These are phyloP conservation scores for Phaeotremella skinneri DNA, from an alignment of 768 basidiomycete species.

Conservation along the genomic window DNA sequence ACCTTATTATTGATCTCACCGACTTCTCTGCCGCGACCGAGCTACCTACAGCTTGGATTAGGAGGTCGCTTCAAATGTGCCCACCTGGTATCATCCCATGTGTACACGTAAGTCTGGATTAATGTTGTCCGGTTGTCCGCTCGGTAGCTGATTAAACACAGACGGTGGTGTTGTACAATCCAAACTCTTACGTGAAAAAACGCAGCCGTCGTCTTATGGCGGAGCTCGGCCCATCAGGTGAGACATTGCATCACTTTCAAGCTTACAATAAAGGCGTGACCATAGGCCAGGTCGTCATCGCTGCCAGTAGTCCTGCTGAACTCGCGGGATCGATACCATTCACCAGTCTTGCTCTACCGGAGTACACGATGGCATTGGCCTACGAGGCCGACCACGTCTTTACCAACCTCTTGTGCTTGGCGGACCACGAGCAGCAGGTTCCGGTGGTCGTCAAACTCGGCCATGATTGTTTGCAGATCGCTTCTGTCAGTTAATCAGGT, in stretches of 20 bases:
- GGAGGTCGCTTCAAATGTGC: conserved; percentile 31
- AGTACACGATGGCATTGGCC: conserved; percentile 40
- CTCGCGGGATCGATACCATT: conserved; percentile 40
- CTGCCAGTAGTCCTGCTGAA: conserved; percentile 37
- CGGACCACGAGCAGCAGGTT: conserved; percentile 63
- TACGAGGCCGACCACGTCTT: conserved; percentile 43
- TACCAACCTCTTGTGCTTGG: conserved; percentile 30
- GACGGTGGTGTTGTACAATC: conserved; percentile 42
- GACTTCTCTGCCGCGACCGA: conserved; percentile 35
- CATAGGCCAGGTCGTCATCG: conserved; percentile 27
- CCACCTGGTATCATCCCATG: conserved; percentile 30
- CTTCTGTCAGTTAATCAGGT: conserved; percentile 33
- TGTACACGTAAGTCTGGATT: conserved; percentile 24
- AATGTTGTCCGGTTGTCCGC: neutral
- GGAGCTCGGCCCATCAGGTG: conserved; percentile 26
- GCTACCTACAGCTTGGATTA: conserved; percentile 36
- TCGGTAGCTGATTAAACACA: conserved; percentile 11
- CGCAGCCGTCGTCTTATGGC: conserved; percentile 26
- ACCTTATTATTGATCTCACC: conserved; percentile 42
- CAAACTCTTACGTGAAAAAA: conserved; percentile 34
- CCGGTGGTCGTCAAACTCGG: conserved; percentile 63
- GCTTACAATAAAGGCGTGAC: conserved; percentile 13
- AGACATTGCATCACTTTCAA: conserved; percentile 1
- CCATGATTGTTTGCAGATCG: conserved; percentile 40
- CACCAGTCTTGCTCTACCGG: conserved; percentile 37